Evolutionary conservation across 2,329 filamentous ascomycete species (phyloP), one percentile per base, ranked within the genome.

Genomic region (Scedosporium dehoogii): DNA sequence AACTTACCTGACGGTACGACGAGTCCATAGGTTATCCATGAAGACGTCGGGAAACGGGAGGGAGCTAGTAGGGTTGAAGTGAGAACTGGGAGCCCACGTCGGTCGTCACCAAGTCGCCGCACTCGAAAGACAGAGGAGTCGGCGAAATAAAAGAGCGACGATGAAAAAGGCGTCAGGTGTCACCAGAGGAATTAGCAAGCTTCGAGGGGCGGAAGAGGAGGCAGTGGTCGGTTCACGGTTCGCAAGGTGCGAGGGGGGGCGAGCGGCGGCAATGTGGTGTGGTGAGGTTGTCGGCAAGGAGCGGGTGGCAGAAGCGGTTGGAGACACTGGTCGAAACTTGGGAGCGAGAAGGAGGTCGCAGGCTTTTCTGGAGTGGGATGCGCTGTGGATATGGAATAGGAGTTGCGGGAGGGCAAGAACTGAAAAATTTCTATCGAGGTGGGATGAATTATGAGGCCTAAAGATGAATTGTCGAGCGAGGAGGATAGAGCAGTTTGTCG

Each of bases 21-120:
- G 88, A 77, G 85, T 88, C 90, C 90, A 93, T 80, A 85, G 77
- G 73, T 81, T 83, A 75, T 85, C 83, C 83, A 86, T 85, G 73
- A 41, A 44, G 46, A 56, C 48, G 59, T 61, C 59, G 10, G 48
- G 59, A 16, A 10, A 27, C 18, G 14, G 23, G 16, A 29, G 29
- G 42, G 27, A n/a, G 41, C 16, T 27, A 44, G 18, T 14, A 55
- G 18, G 21, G 51, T 55, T 18, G 29, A 38, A 44, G 48, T 33
- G 59, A 56, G 23, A 41, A 25, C 33, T 61, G 29, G 59, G 38
- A 44, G 38, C 38, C 29, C 59, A 23, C 59, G 29, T 41, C 46
- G n/a, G 48, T 61, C 59, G 59, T 61, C 59, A 56, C 59, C 59
- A 44, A 61, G 51, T 61, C 46, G 59, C 59, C 59, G 29, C 55